Base-by-base conservation (phyloP, 805 yeast genomes). In the Saccharomycodes ludwigii region DNA sequence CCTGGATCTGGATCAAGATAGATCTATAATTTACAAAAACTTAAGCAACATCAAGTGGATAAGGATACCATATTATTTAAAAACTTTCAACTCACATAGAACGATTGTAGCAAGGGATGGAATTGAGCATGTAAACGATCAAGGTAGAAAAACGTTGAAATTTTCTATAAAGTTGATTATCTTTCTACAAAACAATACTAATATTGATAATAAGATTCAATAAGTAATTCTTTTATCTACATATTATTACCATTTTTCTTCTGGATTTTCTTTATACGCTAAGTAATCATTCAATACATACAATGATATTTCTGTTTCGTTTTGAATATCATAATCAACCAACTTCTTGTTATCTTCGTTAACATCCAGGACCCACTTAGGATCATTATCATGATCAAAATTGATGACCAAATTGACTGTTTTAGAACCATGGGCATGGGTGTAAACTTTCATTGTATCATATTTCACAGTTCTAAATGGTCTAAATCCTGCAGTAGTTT, bases 401-500 rank as follows among this genome's bases (percentile, higher is more conserved):
- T 91, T 91, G 40, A 91, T 80, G 29, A 85, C 91, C 42, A 91
- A 64, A 49, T 91, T 85, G 73, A 85, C 79, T 2, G 95, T 82
- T 58, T 91, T 91, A 19, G 94, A 71, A 9, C 93, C 91, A 54
- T 88, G 97, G 0, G 98, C 97, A 50, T 84, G 85, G 18, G 95
- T 80, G 58, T 91, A 91, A 5, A 91, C 67, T 54, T 91, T 91
- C 35, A 88, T 52, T 0, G 86, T 64, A 48, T 88, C 81, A 40
- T 73, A 80, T 0, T 57, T 62, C 7, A 82, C 81, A 38, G 67
- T 80, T 47, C 96, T 66, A 54, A 74, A 86, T 2, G 97, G 94
- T 46, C 95, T 66, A 37, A 76, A 70, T 0, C 71, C 73, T 5
- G 91, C 84, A 10, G 72, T 65, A 4, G 77, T 68, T 24, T 62